Evolutionary conservation across 2,329 filamentous ascomycete species (phyloP), one percentile per base, ranked within the genome.

Genomic region (Juglanconis juglandina): DNA sequence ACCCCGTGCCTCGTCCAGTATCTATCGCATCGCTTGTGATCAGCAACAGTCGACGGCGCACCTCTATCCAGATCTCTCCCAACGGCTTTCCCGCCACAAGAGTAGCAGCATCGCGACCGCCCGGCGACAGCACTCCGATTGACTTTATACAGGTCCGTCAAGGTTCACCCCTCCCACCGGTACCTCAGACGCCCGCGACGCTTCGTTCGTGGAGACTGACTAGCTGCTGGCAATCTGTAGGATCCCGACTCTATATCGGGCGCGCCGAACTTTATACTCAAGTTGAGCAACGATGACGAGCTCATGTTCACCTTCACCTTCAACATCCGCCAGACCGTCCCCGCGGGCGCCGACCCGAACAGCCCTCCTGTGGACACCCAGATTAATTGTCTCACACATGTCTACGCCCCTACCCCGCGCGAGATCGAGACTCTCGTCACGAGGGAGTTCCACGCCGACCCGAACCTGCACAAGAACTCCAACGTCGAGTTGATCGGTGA

Each of bases 401-500:
- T 96, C 64, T 94, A 94, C 73, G 94, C 91, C 47, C 91, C 93
- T 0, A 96, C 87, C 56, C 78, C 86, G 37, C 90, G 86, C 75
- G 95, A 99, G 69, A 85, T 99, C 57, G 95, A 98, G 70, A 97
- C 95, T 66, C 79, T 99, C 51, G 88, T 98, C 52, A 98, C 94
- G 14, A 84, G 93, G 68, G 95, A 99, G 74, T 98, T 99, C 69
- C 92, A 98, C 68, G 92, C 94, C 66, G 92, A 99, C 70, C 95
- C 95, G 1, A 99, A 99, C 70, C 80, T 99, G 59, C 95, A 99
- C 79, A 98, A 96, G 73, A 98, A 97, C 71, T 84, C 92, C 58
- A 98, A 98, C 71, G 95, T 99, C 44, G 90, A 96, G 69, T 82
- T 98, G 49, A 88, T 99, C n/a, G 95, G 95, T 3, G 92, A 96